Evolutionary conservation across 2,329 filamentous ascomycete species (phyloP).

Genomic region (Fusarium siculi): DNA sequence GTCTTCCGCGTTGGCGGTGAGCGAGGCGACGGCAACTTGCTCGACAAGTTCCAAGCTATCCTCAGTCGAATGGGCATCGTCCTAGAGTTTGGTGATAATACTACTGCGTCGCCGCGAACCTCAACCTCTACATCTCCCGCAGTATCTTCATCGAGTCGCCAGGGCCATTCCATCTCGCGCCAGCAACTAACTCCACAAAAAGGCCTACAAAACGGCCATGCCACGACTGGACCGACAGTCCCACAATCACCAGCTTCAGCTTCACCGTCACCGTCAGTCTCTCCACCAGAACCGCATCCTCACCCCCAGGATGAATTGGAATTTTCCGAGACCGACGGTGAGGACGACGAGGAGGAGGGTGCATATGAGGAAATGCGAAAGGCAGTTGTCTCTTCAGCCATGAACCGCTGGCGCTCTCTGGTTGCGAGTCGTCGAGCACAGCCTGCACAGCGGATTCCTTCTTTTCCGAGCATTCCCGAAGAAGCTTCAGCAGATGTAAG

Average conservation of each 20-base stretch:
- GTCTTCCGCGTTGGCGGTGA: conserved; percentile 81
- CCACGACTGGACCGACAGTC: conserved; percentile 3
- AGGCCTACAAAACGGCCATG: conserved; percentile 13
- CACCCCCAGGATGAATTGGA: conserved; percentile 9
- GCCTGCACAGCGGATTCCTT: conserved; percentile 18
- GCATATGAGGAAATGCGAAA: conserved; percentile 30
- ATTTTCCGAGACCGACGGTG: conserved; percentile 12
- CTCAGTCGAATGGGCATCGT: conserved; percentile 77
- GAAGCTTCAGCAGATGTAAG: conserved; percentile 24
- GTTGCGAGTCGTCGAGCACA: conserved; percentile 26
- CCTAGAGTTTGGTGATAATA: conserved; percentile 67
- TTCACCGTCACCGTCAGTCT: neutral
- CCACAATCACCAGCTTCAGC: conserved; percentile 4
- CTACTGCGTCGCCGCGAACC: conserved; percentile 37
- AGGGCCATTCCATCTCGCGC: conserved; percentile 10
- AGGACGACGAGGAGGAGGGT: conserved; percentile 31
- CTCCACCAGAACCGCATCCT: neutral
- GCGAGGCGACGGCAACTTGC: conserved; percentile 66
- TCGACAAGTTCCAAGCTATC: conserved; percentile 76
- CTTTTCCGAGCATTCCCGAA: conserved; percentile 24
- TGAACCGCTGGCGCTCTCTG: conserved; percentile 41
- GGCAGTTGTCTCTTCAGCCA: conserved; percentile 36
- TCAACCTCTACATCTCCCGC: conserved; percentile 42
- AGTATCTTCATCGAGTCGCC: conserved; percentile 34
- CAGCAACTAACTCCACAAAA: conserved; percentile 1